Base-by-base conservation (phyloP, 306 rosid genomes). In the Begonia masoniana region DNA sequence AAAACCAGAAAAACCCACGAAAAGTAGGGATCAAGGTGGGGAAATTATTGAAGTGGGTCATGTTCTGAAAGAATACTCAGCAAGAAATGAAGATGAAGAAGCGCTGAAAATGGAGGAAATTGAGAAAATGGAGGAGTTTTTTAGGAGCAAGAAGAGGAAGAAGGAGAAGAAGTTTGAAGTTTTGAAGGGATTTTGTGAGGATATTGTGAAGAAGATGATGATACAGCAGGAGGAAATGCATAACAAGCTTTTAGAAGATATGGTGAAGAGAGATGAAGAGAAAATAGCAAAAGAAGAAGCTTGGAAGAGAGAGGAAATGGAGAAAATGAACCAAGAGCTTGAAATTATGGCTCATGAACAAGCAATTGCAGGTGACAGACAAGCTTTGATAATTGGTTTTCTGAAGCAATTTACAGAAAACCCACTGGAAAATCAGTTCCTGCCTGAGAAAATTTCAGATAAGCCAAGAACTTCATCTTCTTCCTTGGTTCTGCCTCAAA, bases 291-390 rank as follows among this genome's bases (percentile, higher is more conserved):
- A 58, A 52, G 94, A 82, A 53, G 93, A 88, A 52, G 83, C 69
- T n/a, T 80, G 87, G 95, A 88, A 85, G 76, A 84, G 74, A 61
- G 70, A 76, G 68, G 95, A 84, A 71, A 64, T 67, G 47, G 94
- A 84, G 3, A 74, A 68, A 57, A 73, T 88, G 82, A 81, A 88
- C 65, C 75, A 63, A 64, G 96, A 87, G 76, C 87, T 83, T 57
- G 81, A 83, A 12, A 52, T 63, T 4, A 78, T 88, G 84, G 81
- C 84, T 10, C 74, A 63, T 11, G 89, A 88, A 19, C 89, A 79
- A 68, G 78, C 79, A 2, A 14, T 76, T 49, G 86, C 93, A 0
- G 70, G 79, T 5, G 79, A 84, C 31, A 73, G 88, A 48, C 97
- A 88, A 15, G 63, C 84, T 42, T 58, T 74, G 47, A 78, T 88